phyloP scores from a whole-genome alignment of 495 filamentous ascomycete species.

The Geopyxis carbonaria region DNA sequence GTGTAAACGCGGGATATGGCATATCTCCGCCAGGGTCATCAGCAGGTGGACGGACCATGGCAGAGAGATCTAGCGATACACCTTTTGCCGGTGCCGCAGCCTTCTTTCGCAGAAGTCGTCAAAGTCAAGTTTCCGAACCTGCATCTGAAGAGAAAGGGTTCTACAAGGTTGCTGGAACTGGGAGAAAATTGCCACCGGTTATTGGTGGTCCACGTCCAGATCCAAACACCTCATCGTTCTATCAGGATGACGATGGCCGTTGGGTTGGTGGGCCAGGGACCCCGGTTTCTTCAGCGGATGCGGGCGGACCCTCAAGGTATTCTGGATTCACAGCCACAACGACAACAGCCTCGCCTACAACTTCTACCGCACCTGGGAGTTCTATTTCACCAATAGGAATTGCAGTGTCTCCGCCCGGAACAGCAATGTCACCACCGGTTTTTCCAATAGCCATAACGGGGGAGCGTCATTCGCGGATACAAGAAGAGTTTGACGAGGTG shows the following conservation, averaged over 20 bases:
- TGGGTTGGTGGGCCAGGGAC: constrained; percentile 8
- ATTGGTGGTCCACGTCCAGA: constrained; percentile 23
- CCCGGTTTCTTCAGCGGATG: constrained; percentile 13
- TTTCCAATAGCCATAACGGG: background rate
- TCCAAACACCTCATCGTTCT: constrained; percentile 14
- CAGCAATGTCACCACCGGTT: constrained; percentile 12
- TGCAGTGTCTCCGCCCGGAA: constrained; percentile 3
- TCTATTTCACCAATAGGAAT: constrained; percentile 7
- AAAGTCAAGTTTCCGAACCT: constrained; percentile 11
- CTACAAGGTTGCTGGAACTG: constrained; percentile 18
- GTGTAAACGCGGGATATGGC: constrained; percentile 24
- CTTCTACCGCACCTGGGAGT: constrained; percentile 12
- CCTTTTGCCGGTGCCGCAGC: constrained; percentile 14
- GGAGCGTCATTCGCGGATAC: constrained; percentile 19
- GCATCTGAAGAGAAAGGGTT: constrained; percentile 16
- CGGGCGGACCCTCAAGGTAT: constrained; percentile 20
- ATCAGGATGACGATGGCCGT: constrained; percentile 15
- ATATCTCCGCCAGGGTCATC: constrained; percentile 14
- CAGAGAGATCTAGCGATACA: constrained; percentile 9
- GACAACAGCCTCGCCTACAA: constrained; percentile 10
- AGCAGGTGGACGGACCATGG: constrained; percentile 9
- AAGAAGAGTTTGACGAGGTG: constrained; percentile 10
- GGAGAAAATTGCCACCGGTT: constrained; percentile 19
- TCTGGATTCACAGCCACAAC: constrained; percentile 4
- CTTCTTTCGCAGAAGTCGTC: constrained; percentile 14